Evolutionary conservation across 768 basidiomycete genomes (phyloP), one percentile per base, ranked within the genome.

Genomic region (Leccinum truebloodii): DNA sequence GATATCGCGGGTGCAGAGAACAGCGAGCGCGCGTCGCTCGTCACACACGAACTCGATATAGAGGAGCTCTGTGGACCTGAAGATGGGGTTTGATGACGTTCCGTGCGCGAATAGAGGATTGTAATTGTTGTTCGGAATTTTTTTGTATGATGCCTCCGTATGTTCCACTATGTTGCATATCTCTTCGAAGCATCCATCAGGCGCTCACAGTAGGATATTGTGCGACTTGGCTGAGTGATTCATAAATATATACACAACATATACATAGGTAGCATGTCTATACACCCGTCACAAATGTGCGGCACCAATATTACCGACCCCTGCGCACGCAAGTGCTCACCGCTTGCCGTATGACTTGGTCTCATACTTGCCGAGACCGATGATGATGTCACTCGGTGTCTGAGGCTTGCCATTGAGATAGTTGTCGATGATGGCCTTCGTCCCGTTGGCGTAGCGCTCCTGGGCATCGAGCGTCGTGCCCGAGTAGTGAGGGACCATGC

Each of bases 401-500:
- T 96, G 94, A 1, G 81, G 72, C 73, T 87, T 85, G 62, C 73
- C 76, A 14, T 69, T 69, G 61, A 91, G 67, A 77, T 86, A 94
- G 75, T 89, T 88, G 59, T 86, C 80, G 58, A 93, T 79, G 71
- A 94, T 93, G 64, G 76, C 79, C 77, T 78, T 84, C 28, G 84
- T 80, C 14, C 92, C 92, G 50, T 77, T 75, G 16, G 93, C 93
- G 71, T 97, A 96, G 52, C 94, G 89, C 30, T 80, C 83, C 77
- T 95, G 94, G 2, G 94, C 93, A 68, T 95, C 94, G 62, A 94
- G 83, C 24, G 92, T 94, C 8, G 92, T 94, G 41, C 94, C 92
- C 65, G 88, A 90, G 78, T 91, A 92, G 71, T 92, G 90, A 13
- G 90, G 87, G 6, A 91, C 89, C 85, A 95, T 94, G 68, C 89